Evolutionary conservation across 2,329 filamentous ascomycete species (phyloP).

Genomic region (Alternaria sp.): DNA sequence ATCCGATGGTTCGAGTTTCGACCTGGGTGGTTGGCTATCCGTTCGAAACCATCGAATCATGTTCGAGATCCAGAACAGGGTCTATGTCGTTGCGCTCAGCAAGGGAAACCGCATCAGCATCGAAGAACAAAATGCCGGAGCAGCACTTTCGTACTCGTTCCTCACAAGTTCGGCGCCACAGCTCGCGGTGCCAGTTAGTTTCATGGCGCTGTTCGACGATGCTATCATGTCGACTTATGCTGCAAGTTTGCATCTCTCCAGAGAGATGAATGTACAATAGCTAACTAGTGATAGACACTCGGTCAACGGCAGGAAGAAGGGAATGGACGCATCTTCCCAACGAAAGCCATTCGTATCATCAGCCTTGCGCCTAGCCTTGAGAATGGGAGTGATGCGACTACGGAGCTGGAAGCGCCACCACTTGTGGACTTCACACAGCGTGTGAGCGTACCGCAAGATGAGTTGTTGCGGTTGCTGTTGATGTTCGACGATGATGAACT

Average conservation of each 20-base stretch:
- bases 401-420: not conserved
- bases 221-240: slow-evolving; percentile 19
- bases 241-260: not conserved
- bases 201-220: slow-evolving; percentile 14
- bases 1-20: slow-evolving; percentile 9
- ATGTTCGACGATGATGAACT: slow-evolving; percentile 9
- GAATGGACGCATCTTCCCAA: slow-evolving; percentile 4
- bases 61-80: slow-evolving; percentile 12
- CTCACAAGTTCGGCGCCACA: slow-evolving; percentile 6
- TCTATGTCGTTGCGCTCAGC: slow-evolving; percentile 8
- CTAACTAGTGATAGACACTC: slow-evolving; percentile 7
- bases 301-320: slow-evolving; percentile 6
- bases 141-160: slow-evolving; percentile 3
- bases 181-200: slow-evolving; percentile 12
- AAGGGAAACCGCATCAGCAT: not conserved
- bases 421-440: not conserved
- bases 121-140: not conserved
- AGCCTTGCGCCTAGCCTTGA: slow-evolving; percentile 14
- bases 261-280: not conserved
- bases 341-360: slow-evolving; percentile 17
- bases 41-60: slow-evolving; percentile 12
- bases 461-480: slow-evolving; percentile 1
- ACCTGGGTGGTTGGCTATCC: slow-evolving; percentile 12
- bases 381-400: not conserved
- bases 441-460: not conserved